A percentile compares a stretch with the other conserved stretches of the same genome.
phyloP scores from a whole-genome alignment of 208 protist genomes.

The Crithidia sp. region DNA sequence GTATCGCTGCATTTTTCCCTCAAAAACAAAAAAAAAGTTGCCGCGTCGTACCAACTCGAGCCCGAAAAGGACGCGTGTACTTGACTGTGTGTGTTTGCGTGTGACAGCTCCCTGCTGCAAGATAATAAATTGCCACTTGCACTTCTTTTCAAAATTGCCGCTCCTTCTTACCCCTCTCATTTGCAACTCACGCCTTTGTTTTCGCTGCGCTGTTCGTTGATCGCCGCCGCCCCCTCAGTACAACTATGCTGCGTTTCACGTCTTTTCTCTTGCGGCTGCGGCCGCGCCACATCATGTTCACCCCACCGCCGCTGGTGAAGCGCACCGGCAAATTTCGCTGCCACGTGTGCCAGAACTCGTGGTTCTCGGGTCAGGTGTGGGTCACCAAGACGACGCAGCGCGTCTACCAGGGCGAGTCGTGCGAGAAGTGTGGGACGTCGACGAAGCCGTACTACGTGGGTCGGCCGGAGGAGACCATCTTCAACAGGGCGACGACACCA shows the following conservation, averaged over 20 bases:
- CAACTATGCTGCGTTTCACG: constrained; percentile 57
- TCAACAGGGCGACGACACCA: constrained; percentile 75
- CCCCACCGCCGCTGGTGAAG: constrained; percentile 76
- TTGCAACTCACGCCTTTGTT: neutral
- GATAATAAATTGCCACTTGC: no score
- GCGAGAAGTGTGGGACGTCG: constrained; percentile 80
- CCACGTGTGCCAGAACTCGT: constrained; percentile 57
- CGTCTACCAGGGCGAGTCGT: constrained; percentile 91
- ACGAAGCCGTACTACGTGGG: constrained; percentile 91
- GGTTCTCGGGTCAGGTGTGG: constrained; percentile 84
- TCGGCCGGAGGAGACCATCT: constrained; percentile 77
- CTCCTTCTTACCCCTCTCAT: no score
- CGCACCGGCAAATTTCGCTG: constrained; percentile 80
- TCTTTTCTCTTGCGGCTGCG: constrained; percentile 43
- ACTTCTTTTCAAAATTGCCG: no score
- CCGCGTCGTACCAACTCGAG: no score
- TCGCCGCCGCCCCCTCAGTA: neutral
- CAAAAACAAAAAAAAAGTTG: no score
- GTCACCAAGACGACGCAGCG: constrained; percentile 89
- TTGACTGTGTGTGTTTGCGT: no score
- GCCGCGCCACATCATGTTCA: constrained; percentile 91
- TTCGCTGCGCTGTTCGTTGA: neutral
- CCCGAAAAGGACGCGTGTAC: no score
- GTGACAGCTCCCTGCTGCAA: no score
- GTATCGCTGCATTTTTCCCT: no score